Evolutionary conservation across 331 rosid genomes (phyloP).

Genomic region (Acacia concinna): DNA sequence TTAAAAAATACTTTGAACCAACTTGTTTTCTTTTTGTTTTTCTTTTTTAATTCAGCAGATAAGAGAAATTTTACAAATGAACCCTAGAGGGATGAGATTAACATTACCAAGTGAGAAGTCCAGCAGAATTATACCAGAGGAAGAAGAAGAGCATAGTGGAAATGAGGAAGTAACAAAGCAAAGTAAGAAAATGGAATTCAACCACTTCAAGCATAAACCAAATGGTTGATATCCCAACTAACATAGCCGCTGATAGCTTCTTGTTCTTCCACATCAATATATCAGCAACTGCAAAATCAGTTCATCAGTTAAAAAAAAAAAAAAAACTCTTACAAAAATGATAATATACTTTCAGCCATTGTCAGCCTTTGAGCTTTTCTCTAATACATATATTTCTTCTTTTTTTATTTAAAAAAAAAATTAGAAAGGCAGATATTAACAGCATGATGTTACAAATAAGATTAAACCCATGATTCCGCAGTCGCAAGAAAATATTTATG

Average conservation of each 20-base stretch:
- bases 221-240: slow-evolving; percentile 43
- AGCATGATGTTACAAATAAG: too few relatives aligned
- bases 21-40: too few relatives aligned
- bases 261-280: slow-evolving; percentile 62
- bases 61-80: background rate
- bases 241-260: slow-evolving; percentile 42
- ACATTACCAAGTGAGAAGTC: slow-evolving; percentile 50
- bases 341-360: background rate
- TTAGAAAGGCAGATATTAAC: too few relatives aligned
- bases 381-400: too few relatives aligned
- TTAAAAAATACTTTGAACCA: too few relatives aligned
- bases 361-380: background rate
- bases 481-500: too few relatives aligned
- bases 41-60: too few relatives aligned
- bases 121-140: slow-evolving; percentile 55
- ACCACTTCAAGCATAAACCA: slow-evolving; percentile 65
- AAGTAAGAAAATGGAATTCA: slow-evolving; percentile 55
- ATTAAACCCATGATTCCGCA: too few relatives aligned
- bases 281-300: slow-evolving; percentile 63
- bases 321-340: background rate
- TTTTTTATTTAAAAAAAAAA: too few relatives aligned
- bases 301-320: background rate
- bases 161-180: slow-evolving; percentile 55
- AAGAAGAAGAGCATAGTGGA: slow-evolving; percentile 48
- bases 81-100: background rate